Percentiles rank a stretch among this genome's conserved stretches.
Evolutionary conservation across 805 yeast genomes (phyloP).

Genomic region (Komagataella mondaviorum): DNA sequence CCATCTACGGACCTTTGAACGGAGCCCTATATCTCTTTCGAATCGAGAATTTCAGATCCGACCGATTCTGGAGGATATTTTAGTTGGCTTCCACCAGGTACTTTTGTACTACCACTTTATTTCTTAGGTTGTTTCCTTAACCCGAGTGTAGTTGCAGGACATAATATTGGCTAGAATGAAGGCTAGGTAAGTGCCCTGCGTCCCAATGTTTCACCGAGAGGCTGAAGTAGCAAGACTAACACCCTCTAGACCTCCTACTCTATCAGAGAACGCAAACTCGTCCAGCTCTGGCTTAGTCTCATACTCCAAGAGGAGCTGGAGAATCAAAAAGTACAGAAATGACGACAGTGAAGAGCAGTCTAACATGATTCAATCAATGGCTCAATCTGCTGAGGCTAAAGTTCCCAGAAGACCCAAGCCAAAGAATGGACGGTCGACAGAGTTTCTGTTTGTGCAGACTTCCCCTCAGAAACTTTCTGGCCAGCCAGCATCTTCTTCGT

Average conservation of each 20-base stretch:
- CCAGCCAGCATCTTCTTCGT: background rate
- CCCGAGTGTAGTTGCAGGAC: background rate
- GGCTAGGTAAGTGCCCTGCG: background rate
- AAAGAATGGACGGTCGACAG: conserved; percentile 17
- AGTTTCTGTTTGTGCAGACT: conserved; percentile 19
- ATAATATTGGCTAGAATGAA: background rate
- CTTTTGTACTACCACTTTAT: background rate
- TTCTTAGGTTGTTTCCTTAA: background rate
- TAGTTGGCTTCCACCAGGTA: background rate
- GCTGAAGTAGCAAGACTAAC: background rate
- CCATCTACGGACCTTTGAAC: background rate
- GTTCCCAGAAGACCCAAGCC: conserved; percentile 15
- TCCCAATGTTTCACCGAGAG: background rate
- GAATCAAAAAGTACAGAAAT: conserved; percentile 14
- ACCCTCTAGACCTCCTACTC: background rate
- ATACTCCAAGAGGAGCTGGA: conserved; percentile 14
- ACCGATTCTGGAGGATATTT: background rate
- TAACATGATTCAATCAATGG: conserved; percentile 10
- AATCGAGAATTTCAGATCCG: background rate
- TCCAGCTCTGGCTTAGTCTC: background rate
- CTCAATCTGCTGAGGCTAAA: conserved; percentile 1
- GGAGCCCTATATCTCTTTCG: background rate
- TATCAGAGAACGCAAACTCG: background rate
- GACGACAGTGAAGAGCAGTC: conserved; percentile 20
- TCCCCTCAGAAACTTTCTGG: conserved; percentile 1